Evolutionary conservation across 192 early-diverging fungal genomes (phyloP), one percentile per base, ranked within the genome.

Genomic region (Gryganskiella cystojenkinii): DNA sequence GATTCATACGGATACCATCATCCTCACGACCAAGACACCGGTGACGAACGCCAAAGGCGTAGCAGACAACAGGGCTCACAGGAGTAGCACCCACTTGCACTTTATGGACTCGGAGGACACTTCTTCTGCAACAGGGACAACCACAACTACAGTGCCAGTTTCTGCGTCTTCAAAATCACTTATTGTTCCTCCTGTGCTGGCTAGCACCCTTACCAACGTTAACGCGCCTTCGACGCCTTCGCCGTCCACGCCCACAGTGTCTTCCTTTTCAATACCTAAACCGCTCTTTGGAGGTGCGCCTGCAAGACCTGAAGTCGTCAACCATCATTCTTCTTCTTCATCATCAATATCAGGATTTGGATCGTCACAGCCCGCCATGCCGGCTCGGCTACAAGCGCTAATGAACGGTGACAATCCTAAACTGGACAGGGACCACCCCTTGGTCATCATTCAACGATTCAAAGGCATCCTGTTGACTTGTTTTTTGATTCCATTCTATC

Each of bases 401-500:
- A 13, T 13, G 37, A 40, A 56, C 4, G 47, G 51, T 9, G 67
- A 64, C 51, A 33, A 52, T 22, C 49, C 53, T 50, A 53, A 50
- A 0, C 51, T 78, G 31, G 74, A 82, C 46, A 56, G 88, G 17
- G 72, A 91, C 61, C 76, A 91, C 31, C 89, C 90, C 2, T 54
- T 63, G 7, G 87, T 90, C 14, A 88, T 92, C 53, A 25, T 61
- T 8, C 73, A 81, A 20, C 69, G 91, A 7, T 80, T 89, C 55
- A 81, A 85, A 43, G 82, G 85, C 22, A 84, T 87, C 30, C 30
- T 58, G 2, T 27, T 81, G 7, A 79, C 85, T 1, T 90, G 79
- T 5, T 17, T 82, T 19, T n/a, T 89, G 13, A 71, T 67, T 2
- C 54, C 65, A 8, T 5, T 83, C 0, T 79, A 79, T 14, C 67